These are phyloP conservation scores for Lactifluus piperatus DNA, from an alignment of 768 basidiomycete genomes.

Conservation along the genomic window DNA sequence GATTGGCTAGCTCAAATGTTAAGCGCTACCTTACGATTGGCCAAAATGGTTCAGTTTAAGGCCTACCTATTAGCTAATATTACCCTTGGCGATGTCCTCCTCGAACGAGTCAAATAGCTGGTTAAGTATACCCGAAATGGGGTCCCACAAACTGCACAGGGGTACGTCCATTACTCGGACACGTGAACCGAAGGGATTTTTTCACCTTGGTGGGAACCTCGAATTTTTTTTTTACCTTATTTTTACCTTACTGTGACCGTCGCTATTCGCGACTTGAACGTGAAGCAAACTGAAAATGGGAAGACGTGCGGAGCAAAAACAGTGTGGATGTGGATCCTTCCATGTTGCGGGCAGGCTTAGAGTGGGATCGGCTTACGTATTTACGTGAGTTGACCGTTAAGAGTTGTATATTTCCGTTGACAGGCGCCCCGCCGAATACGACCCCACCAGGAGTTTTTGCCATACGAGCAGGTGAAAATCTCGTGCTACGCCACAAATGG, in stretches of 20 bases:
- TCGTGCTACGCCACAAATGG: slow-evolving; percentile 18
- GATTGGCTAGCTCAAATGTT: background rate
- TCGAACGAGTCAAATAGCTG: background rate
- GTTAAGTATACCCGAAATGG: slow-evolving; percentile 15
- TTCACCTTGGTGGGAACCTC: background rate
- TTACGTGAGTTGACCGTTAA: slow-evolving; percentile 12
- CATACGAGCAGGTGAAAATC: slow-evolving; percentile 11
- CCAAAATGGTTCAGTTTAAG: background rate
- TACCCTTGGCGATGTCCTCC: background rate
- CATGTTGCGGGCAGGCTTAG: slow-evolving; percentile 2
- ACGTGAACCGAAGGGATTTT: background rate
- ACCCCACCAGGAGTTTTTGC: background rate
- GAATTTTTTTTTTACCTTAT: background rate
- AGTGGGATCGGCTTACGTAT: background rate
- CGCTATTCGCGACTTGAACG: slow-evolving; percentile 13
- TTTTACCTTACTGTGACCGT: background rate
- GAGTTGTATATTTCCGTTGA: slow-evolving; percentile 13
- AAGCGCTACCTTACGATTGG: slow-evolving; percentile 12
- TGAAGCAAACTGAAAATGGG: no score
- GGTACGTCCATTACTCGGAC: slow-evolving; percentile 11
- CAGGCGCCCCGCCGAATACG: slow-evolving; percentile 2
- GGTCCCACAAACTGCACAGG: slow-evolving; percentile 10
- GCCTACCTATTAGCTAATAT: slow-evolving; percentile 12
- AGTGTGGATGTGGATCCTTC: slow-evolving; percentile 15
- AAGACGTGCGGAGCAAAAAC: slow-evolving; percentile 2